These are phyloP conservation scores for Populus hybrid DNA, from an alignment of 441 rosid genomes.

Conservation along the genomic window DNA sequence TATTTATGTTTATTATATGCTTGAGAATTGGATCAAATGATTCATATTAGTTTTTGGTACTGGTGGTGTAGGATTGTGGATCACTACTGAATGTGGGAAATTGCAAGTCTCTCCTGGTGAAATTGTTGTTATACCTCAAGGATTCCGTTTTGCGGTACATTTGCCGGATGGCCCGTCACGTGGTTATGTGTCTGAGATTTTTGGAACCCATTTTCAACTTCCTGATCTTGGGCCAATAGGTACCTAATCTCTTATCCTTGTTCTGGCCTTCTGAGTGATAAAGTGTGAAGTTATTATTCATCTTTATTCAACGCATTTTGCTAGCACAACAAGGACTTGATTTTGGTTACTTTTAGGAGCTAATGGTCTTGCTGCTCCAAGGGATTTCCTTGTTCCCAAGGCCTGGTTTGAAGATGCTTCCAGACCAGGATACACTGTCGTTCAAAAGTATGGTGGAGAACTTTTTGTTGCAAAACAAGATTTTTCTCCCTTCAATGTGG, in stretches of 20 bases:
- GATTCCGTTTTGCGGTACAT: constrained; percentile 73
- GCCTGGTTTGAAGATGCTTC: constrained; percentile 78
- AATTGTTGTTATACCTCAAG: constrained; percentile 82
- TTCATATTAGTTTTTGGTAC: not conserved
- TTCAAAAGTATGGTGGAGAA: constrained; percentile 88
- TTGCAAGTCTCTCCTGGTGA: constrained; percentile 88
- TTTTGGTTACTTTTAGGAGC: constrained; percentile 54
- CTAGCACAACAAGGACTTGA: constrained; percentile 1
- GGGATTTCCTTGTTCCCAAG: constrained; percentile 85
- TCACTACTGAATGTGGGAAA: constrained; percentile 91
- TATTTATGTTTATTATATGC: too few relatives aligned
- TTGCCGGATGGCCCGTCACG: constrained; percentile 85
- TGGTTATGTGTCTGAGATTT: constrained; percentile 91
- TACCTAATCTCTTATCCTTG: constrained; percentile 23
- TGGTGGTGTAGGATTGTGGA: constrained; percentile 68
- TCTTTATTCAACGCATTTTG: constrained; percentile 4
- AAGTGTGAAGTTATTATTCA: not conserved
- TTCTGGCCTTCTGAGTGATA: not conserved
- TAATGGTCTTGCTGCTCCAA: constrained; percentile 93
- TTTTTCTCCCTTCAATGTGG: constrained; percentile 94
- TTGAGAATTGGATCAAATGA: too few relatives aligned
- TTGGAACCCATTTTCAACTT: constrained; percentile 93
- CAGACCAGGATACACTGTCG: constrained; percentile 62
- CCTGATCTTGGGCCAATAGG: constrained; percentile 99
- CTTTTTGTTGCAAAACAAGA: constrained; percentile 85